phyloP scores from a whole-genome alignment of 169 alveolate genomes.

The Cryptosporidium ubiquitum region DNA sequence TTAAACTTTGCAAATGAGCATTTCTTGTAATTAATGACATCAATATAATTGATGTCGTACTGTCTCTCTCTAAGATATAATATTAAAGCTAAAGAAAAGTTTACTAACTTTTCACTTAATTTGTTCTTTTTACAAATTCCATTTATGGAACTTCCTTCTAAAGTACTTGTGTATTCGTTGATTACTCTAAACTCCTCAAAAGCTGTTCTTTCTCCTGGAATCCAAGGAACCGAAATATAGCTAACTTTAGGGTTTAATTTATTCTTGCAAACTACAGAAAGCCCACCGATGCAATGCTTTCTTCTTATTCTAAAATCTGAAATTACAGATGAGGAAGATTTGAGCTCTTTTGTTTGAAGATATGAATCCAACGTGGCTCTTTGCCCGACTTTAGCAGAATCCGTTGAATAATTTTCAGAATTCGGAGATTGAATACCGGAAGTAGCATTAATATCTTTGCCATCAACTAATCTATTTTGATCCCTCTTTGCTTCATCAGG shows the following conservation, averaged over 20 bases:
- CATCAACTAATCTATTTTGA: background rate
- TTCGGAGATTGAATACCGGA: too few relatives aligned
- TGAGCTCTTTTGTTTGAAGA: constrained; percentile 1
- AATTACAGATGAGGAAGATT: constrained; percentile 37
- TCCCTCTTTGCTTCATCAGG: background rate
- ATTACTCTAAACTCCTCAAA: constrained; percentile 47
- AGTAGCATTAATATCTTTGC: background rate
- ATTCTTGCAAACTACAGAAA: constrained; percentile 37
- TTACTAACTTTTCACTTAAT: constrained; percentile 2
- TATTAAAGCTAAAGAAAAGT: constrained; percentile 42
- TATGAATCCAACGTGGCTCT: constrained; percentile 35
- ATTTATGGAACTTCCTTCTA: constrained; percentile 28
- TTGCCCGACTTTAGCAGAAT: background rate
- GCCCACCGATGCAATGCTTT: constrained; percentile 27
- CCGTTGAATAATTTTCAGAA: background rate
- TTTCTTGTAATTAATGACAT: constrained; percentile 25
- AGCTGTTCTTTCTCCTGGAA: constrained; percentile 59
- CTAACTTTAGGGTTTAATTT: constrained; percentile 33
- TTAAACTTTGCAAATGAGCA: background rate
- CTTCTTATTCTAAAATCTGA: constrained; percentile 39
- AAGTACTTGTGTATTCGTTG: constrained; percentile 10
- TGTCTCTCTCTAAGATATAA: constrained; percentile 72
- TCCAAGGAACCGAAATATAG: constrained; percentile 70
- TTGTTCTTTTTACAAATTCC: constrained; percentile 28
- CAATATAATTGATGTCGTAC: constrained; percentile 35